These are phyloP conservation scores for Puccinellia tenuiflora DNA, from an alignment of 176 grass and related monocot species.

Conservation along the genomic window DNA sequence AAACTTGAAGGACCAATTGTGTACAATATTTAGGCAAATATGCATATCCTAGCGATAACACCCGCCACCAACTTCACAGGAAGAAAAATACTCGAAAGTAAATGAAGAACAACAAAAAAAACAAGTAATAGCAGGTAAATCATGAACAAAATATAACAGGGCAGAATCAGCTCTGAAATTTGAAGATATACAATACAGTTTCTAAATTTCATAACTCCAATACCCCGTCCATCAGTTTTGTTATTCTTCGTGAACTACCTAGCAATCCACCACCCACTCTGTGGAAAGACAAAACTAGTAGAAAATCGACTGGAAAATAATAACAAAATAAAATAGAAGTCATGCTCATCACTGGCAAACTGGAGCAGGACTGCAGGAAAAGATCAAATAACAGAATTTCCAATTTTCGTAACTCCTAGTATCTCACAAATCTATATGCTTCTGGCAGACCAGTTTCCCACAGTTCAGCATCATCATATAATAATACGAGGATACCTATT, in stretches of 20 bases:
- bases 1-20: too few relatives aligned
- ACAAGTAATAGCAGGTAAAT: background rate
- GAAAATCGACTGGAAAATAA: conserved; percentile 4
- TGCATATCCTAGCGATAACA: background rate
- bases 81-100: conserved; percentile 6
- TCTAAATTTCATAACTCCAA: conserved; percentile 12
- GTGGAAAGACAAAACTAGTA: background rate
- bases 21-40: background rate
- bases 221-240: background rate
- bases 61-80: background rate
- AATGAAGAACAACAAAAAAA: background rate
- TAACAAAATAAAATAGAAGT: conserved; percentile 1
- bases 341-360: background rate
- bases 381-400: conserved; percentile 6
- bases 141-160: background rate
- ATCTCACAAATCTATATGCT: background rate
- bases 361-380: background rate
- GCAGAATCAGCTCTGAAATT: background rate
- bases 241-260: background rate
- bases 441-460: background rate
- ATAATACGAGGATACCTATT: background rate
- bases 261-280: background rate
- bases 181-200: conserved; percentile 4
- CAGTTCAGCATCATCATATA: background rate
- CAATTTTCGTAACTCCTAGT: conserved; percentile 4